phyloP scores from a whole-genome alignment of 345 rosid species.

The Dipteronia dyeriana region DNA sequence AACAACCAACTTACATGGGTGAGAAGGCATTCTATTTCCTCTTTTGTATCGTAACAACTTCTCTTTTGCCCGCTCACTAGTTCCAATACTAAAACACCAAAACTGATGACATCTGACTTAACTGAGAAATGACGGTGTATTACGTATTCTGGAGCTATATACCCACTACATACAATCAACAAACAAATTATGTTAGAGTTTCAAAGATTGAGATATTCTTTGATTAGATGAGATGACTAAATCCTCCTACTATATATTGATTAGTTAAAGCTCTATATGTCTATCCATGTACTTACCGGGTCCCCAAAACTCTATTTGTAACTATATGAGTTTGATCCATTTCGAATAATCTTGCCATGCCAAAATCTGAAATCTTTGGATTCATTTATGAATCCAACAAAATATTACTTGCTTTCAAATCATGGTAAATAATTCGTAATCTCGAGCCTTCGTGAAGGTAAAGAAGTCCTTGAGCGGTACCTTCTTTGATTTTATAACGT shows the following conservation, averaged over 20 bases:
- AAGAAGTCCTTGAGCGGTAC: slow-evolving; percentile 30
- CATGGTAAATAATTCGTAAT: slow-evolving; percentile 31
- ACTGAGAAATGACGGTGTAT: not conserved
- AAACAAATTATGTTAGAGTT: not conserved
- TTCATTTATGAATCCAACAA: slow-evolving; percentile 27
- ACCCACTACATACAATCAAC: slow-evolving; percentile 18
- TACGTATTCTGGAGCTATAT: not conserved
- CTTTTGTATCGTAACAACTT: not conserved
- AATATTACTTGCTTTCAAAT: slow-evolving; percentile 36
- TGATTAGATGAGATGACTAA: too few species aligned
- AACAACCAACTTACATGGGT: not conserved
- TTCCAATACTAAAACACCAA: not conserved
- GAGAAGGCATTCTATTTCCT: slow-evolving; percentile 17
- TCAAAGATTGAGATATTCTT: too few species aligned
- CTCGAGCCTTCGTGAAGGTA: slow-evolving; percentile 31
- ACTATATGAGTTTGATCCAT: slow-evolving; percentile 20
- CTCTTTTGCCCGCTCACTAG: not conserved
- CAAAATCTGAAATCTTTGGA: slow-evolving; percentile 39
- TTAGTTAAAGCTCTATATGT: not conserved
- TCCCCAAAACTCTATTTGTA: slow-evolving; percentile 25
- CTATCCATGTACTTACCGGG: slow-evolving; percentile 23
- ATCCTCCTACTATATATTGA: not conserved
- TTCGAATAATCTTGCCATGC: slow-evolving; percentile 25
- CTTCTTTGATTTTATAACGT: slow-evolving; percentile 24
- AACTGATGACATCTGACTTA: not conserved